phyloP scores from a whole-genome alignment of 768 basidiomycete species.

The Pleurotus pulmonarius region DNA sequence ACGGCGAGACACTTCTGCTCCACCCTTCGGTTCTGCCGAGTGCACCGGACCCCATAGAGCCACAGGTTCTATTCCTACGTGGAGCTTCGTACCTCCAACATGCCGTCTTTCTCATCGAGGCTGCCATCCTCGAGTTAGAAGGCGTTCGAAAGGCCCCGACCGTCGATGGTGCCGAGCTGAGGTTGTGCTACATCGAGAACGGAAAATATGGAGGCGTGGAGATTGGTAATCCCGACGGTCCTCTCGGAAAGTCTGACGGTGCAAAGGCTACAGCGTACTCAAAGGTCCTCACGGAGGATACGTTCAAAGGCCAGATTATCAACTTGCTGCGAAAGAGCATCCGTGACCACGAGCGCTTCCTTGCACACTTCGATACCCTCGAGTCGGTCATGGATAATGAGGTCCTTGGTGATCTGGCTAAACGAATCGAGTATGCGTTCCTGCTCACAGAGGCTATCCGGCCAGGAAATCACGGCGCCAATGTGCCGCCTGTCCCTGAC shows the following conservation, averaged over 20 bases:
- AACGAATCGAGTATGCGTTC: constrained; percentile 64
- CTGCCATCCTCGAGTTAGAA: constrained; percentile 67
- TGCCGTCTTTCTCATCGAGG: constrained; percentile 71
- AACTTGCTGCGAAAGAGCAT: constrained; percentile 67
- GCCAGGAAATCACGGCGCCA: constrained; percentile 46
- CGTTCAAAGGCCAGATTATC: constrained; percentile 58
- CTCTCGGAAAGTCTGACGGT: constrained; percentile 56
- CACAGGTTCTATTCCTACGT: constrained; percentile 78
- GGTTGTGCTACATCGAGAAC: constrained; percentile 71
- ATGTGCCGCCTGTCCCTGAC: constrained; percentile 32
- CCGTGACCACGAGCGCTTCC: constrained; percentile 82
- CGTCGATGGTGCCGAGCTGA: constrained; percentile 69
- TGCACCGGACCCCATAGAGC: constrained; percentile 85
- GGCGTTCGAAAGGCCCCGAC: constrained; percentile 55
- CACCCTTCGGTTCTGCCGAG: constrained; percentile 74
- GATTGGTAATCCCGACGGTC: constrained; percentile 77
- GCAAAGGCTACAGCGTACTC: constrained; percentile 66
- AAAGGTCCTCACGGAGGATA: constrained; percentile 45
- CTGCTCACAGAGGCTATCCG: constrained; percentile 64
- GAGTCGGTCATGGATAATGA: constrained; percentile 36
- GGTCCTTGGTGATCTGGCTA: constrained; percentile 41
- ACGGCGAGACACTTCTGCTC: constrained; percentile 48
- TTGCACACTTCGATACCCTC: constrained; percentile 77
- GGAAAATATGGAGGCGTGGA: constrained; percentile 84
- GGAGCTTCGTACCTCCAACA: constrained; percentile 83